Evolutionary conservation across 2,329 filamentous ascomycete genomes (phyloP).

Genomic region (Beauveria sp.): DNA sequence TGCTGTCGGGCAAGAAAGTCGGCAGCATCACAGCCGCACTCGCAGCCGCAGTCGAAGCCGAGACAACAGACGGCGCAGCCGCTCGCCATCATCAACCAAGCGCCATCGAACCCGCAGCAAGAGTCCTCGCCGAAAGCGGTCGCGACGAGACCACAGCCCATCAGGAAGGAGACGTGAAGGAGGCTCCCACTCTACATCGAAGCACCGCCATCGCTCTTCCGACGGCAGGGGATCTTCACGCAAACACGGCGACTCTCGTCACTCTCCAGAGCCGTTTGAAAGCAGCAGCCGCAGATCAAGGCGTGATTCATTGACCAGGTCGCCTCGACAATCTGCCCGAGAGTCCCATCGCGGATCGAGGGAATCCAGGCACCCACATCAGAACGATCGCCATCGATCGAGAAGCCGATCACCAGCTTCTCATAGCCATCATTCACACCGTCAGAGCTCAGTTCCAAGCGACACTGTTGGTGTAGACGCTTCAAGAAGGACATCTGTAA

Average conservation of each 20-base stretch:
- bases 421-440: constrained; percentile 14
- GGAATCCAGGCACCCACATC: constrained; percentile 17
- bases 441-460: background rate
- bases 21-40: constrained; percentile 26
- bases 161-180: constrained; percentile 34
- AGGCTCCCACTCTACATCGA: constrained; percentile 28
- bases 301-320: constrained; percentile 19
- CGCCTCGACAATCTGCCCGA: constrained; percentile 19
- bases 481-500: constrained; percentile 28
- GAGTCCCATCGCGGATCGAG: constrained; percentile 19
- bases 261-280: constrained; percentile 20
- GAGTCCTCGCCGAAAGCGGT: constrained; percentile 35
- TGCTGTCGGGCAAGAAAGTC: constrained; percentile 23
- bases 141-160: constrained; percentile 26
- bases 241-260: constrained; percentile 21
- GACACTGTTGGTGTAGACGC: constrained; percentile 28
- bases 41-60: constrained; percentile 27
- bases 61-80: constrained; percentile 21
- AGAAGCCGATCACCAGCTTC: constrained; percentile 19
- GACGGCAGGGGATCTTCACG: constrained; percentile 25
- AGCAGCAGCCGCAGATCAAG: constrained; percentile 16
- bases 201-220: constrained; percentile 25
- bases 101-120: constrained; percentile 35
- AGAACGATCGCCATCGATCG: constrained; percentile 18
- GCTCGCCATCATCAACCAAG: constrained; percentile 33